Percentiles rank a stretch among this genome's conserved stretches.
Conservation (phyloP, 1,139 yeast genomes). For the Pneumocystis carinii region DNA sequence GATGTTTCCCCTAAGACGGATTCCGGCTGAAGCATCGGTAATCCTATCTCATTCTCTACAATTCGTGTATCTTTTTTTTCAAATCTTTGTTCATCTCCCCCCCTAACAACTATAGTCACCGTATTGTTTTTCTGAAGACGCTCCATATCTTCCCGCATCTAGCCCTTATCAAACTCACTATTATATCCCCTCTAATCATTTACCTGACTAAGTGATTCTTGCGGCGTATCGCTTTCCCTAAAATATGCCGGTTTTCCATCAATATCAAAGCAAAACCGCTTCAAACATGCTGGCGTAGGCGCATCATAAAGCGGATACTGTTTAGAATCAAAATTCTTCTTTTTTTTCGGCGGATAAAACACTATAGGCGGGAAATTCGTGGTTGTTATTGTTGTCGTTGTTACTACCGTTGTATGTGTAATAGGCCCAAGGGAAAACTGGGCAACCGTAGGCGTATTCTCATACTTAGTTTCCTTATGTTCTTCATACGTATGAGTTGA, state of each 20-base stretch:
- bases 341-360: conserved; percentile 11
- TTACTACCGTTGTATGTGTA: conserved; percentile 16
- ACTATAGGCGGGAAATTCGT: conserved; percentile 16
- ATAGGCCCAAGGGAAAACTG: conserved; percentile 14
- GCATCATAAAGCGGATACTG: conserved; percentile 21
- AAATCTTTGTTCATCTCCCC: conserved; percentile 1
- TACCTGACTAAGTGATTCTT: conserved; percentile 17
- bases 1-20: not conserved
- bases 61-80: not conserved
- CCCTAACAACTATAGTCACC: conserved; percentile 1
- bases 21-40: not conserved
- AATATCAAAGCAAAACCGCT: conserved; percentile 20
- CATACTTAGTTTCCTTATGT: not conserved
- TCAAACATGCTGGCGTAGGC: conserved; percentile 22
- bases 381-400: conserved; percentile 17
- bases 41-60: not conserved
- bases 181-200: conserved; percentile 1
- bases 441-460: not conserved
- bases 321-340: conserved; percentile 7
- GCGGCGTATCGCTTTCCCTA: conserved; percentile 10
- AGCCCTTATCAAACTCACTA: not conserved
- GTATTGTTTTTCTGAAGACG: conserved; percentile 2
- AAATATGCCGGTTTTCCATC: conserved; percentile 17
- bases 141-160: conserved; percentile 5
- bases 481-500: not conserved